phyloP scores from a whole-genome alignment of 495 filamentous ascomycete species.

The Hypoxylon fragiforme region DNA sequence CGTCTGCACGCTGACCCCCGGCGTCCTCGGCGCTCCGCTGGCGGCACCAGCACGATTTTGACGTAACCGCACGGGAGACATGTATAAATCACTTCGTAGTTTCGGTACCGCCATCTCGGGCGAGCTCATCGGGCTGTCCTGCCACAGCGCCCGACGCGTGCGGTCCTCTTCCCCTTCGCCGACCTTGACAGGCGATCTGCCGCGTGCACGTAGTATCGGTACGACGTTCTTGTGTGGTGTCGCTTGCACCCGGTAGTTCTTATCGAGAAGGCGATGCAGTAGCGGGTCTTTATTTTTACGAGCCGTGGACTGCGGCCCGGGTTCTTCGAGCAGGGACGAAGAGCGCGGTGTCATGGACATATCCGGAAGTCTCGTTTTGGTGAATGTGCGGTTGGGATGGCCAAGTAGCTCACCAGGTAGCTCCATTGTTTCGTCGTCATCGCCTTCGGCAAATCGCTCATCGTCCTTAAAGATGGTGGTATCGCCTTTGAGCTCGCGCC shows the following conservation, averaged over 20 bases:
- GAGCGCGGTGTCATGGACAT: conserved; percentile 58
- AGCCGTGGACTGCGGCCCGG: conserved; percentile 46
- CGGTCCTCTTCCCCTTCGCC: conserved; percentile 43
- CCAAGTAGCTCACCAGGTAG: conserved; percentile 48
- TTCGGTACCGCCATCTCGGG: conserved; percentile 80
- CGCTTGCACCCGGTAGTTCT: conserved; percentile 89
- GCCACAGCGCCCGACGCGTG: conserved; percentile 40
- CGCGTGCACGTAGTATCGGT: conserved; percentile 24
- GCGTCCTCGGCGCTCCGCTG: conserved; percentile 55
- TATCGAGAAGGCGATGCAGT: conserved; percentile 86
- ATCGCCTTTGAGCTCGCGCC: conserved; percentile 56
- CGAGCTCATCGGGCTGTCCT: conserved; percentile 70
- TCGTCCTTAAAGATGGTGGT: conserved; percentile 39
- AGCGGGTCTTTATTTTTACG: conserved; percentile 66
- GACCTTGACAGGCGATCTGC: conserved; percentile 29
- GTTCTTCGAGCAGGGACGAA: conserved; percentile 39
- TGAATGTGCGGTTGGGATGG: conserved; percentile 39
- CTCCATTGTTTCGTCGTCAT: conserved; percentile 47
- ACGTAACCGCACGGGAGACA: conserved; percentile 59
- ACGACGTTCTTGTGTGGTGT: conserved; percentile 67
- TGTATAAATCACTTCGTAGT: conserved; percentile 82
- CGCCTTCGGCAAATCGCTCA: conserved; percentile 19
- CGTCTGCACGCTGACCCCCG: conserved; percentile 80
- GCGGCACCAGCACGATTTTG: conserved; percentile 15
- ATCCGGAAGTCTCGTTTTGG: conserved; percentile 50